Evolutionary conservation across 2,329 filamentous ascomycete genomes (phyloP).

Genomic region (Periconia sp.): DNA sequence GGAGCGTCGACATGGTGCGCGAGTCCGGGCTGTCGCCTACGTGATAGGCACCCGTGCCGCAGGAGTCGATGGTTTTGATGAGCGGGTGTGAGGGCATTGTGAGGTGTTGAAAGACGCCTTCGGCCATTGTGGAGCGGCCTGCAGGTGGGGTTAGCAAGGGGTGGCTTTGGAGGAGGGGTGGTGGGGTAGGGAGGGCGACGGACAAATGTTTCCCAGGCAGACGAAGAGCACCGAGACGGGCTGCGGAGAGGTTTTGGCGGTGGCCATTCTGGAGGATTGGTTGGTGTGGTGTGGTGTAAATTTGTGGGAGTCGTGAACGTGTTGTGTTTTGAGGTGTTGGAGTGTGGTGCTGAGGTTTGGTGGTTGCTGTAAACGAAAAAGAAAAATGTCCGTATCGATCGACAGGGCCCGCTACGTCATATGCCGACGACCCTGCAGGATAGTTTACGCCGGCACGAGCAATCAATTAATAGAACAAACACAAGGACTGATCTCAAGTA

Average conservation of each 20-base stretch:
- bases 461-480: no score
- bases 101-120: constrained; percentile 83
- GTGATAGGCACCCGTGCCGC: constrained; percentile 90
- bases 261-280: background rate
- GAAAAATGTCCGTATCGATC: background rate
- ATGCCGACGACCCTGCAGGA: background rate
- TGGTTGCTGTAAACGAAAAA: background rate
- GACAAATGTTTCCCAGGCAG: constrained; percentile 94
- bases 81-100: constrained; percentile 54
- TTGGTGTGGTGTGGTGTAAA: background rate
- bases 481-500: no score
- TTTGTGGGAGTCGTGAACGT: background rate
- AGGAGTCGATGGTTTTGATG: constrained; percentile 77
- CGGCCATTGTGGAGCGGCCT: constrained; percentile 87
- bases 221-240: constrained; percentile 82
- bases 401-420: background rate
- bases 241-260: constrained; percentile 13
- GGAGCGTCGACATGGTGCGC: constrained; percentile 79
- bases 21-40: constrained; percentile 73
- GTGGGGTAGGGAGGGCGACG: constrained; percentile 12
- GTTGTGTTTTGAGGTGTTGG: background rate
- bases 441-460: no score
- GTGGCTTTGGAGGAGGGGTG: constrained; percentile 33
- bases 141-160: constrained; percentile 1
- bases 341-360: background rate